Evolutionary conservation across 345 rosid species (phyloP).

Genomic region (Hibiscus mutabilis): DNA sequence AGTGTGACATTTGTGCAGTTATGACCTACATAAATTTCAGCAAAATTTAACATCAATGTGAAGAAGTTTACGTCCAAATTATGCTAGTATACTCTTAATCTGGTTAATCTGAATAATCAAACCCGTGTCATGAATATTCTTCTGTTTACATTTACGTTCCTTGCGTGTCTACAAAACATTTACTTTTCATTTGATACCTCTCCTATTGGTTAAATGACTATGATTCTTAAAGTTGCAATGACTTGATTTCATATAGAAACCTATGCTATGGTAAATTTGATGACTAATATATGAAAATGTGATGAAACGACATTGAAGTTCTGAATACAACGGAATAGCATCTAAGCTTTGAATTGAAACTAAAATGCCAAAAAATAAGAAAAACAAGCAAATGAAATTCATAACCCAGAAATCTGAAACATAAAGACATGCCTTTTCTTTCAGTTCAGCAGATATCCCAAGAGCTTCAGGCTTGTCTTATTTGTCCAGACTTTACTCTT

Average conservation of each 20-base stretch:
- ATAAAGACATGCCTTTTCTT: slow-evolving; percentile 50
- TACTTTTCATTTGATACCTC: neutral
- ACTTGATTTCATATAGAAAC: neutral
- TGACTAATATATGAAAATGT: neutral
- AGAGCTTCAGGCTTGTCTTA: slow-evolving; percentile 94
- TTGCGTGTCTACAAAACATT: neutral
- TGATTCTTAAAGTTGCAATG: neutral
- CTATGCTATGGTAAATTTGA: neutral
- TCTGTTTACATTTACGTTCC: neutral
- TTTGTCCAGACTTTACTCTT: slow-evolving; percentile 74
- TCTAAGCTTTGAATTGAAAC: neutral
- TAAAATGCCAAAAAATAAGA: neutral
- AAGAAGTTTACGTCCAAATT: neutral
- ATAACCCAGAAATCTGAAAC: neutral
- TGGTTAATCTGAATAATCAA: neutral
- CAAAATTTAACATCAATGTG: slow-evolving; percentile 4
- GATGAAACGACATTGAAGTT: neutral
- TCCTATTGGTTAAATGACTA: neutral
- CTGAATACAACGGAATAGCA: neutral
- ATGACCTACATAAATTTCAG: neutral
- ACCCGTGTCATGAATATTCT: neutral
- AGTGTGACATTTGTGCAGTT: neutral
- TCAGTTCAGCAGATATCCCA: slow-evolving; percentile 87
- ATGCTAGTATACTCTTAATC: slow-evolving; percentile 1
- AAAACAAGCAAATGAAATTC: neutral